Base-by-base conservation (phyloP, 768 basidiomycete species). In the Termitomyces sp. region DNA sequence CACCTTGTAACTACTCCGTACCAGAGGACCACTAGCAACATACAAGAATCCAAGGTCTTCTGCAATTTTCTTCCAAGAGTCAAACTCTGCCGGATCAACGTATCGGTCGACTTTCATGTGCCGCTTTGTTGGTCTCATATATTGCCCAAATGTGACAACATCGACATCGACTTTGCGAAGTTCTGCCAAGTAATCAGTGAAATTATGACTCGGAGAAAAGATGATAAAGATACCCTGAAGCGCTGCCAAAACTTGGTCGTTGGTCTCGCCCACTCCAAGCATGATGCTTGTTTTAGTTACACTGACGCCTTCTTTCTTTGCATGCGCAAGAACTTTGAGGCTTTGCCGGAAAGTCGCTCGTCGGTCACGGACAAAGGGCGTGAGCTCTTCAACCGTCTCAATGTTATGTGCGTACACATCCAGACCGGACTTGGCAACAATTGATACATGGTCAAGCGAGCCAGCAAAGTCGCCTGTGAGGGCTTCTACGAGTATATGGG, bases 31-130 rank as follows among this genome's bases (percentile, higher is more conserved):
- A 72, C 91, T 93, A 9, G 97, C 97, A 37, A 98, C 96, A 66
- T 99, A 99, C 47, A 98, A 69, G 81, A 99, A 99, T 42, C 96
- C 95, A 81, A 97, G 88, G 61, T 86, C 84, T 67, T 98, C 93
- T 7, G 97, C 96, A 12, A 90, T 78, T 66, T 83, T 76, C 69
- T 89, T 95, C 96, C 96, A 99, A 57, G 81, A 76, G 61, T 91
- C 90, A 66, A 98, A 99, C 70, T 98, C 95, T 4, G 85, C 82
- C 1, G 97, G 97, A 60, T 93, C 86, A 24, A 98, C 94, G 66
- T 99, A 99, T 33, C 93, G 89, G 64, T 93, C 89, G 11, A 99
- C 97, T 73, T 98, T 99, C 97, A 99, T 98, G 73, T 99, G 97
- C 31, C 88, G 84, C 73, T 98, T 98, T 9, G 97, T 98, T 7